A percentile compares a stretch with the other conserved stretches of the same genome.
phyloP scores from a whole-genome alignment of 306 rosid species.

The Glycine soja region DNA sequence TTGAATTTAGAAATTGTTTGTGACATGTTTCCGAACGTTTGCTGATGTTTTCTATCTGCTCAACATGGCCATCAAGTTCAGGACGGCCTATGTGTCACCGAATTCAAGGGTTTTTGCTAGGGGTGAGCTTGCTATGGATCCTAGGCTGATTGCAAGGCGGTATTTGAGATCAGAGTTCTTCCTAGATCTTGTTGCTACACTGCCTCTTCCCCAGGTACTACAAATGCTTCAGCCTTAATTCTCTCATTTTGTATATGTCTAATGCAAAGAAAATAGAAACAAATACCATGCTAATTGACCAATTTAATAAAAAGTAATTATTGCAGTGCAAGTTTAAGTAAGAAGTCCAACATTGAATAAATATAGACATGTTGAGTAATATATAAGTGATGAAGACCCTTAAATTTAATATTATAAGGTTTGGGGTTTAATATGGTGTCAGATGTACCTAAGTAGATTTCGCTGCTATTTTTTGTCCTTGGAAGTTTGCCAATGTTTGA shows the following conservation, averaged over 20 bases:
- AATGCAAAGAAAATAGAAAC: no score
- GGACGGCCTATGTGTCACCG: constrained; percentile 84
- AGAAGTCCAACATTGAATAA: no score
- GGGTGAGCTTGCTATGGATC: constrained; percentile 92
- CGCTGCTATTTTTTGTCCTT: not conserved
- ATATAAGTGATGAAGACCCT: no score
- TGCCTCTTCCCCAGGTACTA: constrained; percentile 96
- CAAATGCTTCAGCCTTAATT: not conserved
- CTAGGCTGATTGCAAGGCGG: constrained; percentile 62
- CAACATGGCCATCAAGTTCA: constrained; percentile 74
- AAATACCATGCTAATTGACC: no score
- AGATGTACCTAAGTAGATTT: no score
- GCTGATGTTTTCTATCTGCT: constrained; percentile 77
- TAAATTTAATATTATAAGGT: no score
- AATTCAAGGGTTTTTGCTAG: constrained; percentile 88
- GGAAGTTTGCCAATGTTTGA: not conserved
- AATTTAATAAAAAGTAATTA: no score
- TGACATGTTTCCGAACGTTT: constrained; percentile 82
- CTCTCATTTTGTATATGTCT: constrained; percentile 9
- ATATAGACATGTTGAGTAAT: no score
- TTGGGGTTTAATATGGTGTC: no score
- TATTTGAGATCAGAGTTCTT: constrained; percentile 77
- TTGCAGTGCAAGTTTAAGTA: no score
- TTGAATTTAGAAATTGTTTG: constrained; percentile 70
- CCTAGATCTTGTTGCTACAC: constrained; percentile 77